A percentile compares a stretch with the other conserved stretches of the same genome.
These are phyloP conservation scores for Citrullus mucosospermus DNA, from an alignment of 306 rosid genomes.

Conservation along the genomic window DNA sequence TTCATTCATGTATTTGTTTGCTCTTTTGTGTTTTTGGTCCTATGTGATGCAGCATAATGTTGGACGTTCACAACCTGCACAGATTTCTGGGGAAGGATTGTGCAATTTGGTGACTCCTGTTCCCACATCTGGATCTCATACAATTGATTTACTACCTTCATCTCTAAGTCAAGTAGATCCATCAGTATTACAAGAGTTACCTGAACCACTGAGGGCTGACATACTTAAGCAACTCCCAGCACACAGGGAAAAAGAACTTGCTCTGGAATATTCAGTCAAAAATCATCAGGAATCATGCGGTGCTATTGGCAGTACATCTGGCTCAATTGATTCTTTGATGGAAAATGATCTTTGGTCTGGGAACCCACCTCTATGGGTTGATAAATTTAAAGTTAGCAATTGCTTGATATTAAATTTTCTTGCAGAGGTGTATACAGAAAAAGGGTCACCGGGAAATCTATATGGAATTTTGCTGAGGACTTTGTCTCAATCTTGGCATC, in stretches of 20 bases:
- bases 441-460: conserved; percentile 30
- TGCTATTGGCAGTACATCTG: conserved; percentile 19
- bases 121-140: conserved; percentile 25
- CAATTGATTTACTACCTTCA: conserved; percentile 58
- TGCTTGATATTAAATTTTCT: conserved; percentile 42
- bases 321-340: conserved; percentile 17
- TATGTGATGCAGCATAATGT: conserved; percentile 26
- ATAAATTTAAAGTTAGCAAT: conserved; percentile 47
- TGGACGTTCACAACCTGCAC: conserved; percentile 19
- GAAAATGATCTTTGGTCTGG: conserved; percentile 58
- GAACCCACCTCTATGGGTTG: conserved; percentile 74
- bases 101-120: conserved; percentile 6
- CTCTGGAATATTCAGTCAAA: conserved; percentile 17
- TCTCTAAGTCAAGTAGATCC: conserved; percentile 82
- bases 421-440: conserved; percentile 41
- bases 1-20: neutral
- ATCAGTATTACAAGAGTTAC: conserved; percentile 62
- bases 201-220: conserved; percentile 55
- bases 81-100: conserved; percentile 28
- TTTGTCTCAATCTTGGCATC: conserved; percentile 28
- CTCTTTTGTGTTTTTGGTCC: neutral
- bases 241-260: conserved; percentile 41
- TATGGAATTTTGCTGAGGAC: conserved; percentile 42
- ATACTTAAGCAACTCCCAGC: conserved; percentile 64
- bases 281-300: conserved; percentile 16